These are phyloP conservation scores for Lipomyces lipofer DNA, from an alignment of 805 yeast species.

Conservation along the genomic window DNA sequence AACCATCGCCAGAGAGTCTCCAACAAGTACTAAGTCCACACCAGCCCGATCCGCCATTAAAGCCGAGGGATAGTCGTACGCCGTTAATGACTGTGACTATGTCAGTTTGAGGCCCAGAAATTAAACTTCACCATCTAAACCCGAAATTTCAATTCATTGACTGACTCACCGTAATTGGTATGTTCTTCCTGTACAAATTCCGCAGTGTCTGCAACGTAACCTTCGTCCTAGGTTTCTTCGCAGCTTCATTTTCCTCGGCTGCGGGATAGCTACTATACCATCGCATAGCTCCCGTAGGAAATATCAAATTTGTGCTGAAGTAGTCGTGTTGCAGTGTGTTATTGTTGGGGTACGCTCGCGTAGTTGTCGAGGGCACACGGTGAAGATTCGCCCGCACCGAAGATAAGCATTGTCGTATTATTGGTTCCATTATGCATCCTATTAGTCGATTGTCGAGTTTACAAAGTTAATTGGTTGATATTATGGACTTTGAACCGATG, in stretches of 20 bases:
- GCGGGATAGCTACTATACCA: constrained; percentile 16
- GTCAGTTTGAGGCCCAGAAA: constrained; percentile 34
- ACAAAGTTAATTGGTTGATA: no score
- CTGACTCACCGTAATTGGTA: constrained; percentile 47
- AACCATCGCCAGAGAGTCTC: constrained; percentile 93
- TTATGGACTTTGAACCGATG: no score
- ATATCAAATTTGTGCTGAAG: no score
- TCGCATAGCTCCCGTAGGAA: no score
- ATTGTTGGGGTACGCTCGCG: no score
- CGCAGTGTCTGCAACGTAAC: constrained; percentile 47
- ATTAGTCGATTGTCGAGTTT: no score
- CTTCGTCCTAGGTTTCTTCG: constrained; percentile 34
- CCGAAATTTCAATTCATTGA: no score
- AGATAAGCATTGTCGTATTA: no score
- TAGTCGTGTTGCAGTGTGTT: no score
- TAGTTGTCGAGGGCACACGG: no score
- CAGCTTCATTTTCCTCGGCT: not conserved
- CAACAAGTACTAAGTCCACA: constrained; percentile 73
- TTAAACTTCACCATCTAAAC: constrained; percentile 13
- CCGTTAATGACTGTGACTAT: constrained; percentile 58
- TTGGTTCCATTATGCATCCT: no score
- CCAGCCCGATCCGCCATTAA: constrained; percentile 64
- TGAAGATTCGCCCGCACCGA: no score
- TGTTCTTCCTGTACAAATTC: constrained; percentile 38
- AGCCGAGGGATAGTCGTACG: constrained; percentile 83